phyloP scores from a whole-genome alignment of 208 protist genomes.

The Leishmania tropica region DNA sequence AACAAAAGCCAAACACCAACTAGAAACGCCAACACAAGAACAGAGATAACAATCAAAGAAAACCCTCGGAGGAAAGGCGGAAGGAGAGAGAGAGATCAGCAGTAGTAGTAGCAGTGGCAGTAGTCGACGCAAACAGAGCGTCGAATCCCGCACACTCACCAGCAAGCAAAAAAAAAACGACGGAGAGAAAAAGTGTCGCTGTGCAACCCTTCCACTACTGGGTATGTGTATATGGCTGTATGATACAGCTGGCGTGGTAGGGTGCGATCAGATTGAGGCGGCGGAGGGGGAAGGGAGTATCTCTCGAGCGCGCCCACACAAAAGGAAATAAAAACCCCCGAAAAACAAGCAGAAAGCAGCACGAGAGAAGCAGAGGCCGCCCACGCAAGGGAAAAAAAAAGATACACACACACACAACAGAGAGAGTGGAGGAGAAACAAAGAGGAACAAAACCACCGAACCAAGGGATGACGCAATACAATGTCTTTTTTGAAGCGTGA shows the following conservation, averaged over 20 bases:
- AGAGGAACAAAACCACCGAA: no score
- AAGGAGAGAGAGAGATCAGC: not conserved
- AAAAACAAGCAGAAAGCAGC: not conserved
- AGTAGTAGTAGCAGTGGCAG: not conserved
- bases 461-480: no score
- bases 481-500: no score
- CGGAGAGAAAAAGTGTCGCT: not conserved
- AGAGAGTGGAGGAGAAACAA: no score
- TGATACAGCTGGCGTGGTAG: not conserved
- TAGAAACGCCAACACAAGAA: no score
- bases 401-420: no score
- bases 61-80: not conserved
- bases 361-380: not conserved
- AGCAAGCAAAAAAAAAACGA: not conserved
- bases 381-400: not conserved
- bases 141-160: not conserved
- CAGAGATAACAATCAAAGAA: no score
- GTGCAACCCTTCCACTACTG: not conserved
- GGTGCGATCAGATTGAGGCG: not conserved
- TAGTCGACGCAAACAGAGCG: not conserved
- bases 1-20: no score
- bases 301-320: not conserved
- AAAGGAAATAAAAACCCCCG: not conserved
- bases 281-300: not conserved
- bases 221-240: not conserved